Evolutionary conservation across 2,329 filamentous ascomycete genomes (phyloP).

Genomic region (Nakataea oryzae): DNA sequence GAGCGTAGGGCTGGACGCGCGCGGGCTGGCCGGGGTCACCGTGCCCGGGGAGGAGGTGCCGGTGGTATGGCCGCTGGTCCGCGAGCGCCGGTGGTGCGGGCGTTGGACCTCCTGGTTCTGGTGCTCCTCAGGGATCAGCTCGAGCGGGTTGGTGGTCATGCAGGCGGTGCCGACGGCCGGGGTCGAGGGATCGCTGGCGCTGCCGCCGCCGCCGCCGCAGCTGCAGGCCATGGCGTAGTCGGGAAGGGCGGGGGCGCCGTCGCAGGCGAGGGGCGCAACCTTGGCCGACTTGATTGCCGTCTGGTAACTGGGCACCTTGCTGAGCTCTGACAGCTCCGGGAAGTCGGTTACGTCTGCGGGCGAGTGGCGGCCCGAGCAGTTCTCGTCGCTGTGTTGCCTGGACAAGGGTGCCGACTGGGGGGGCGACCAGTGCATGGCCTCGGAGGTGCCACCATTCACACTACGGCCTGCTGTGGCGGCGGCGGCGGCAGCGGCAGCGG

Average conservation of each 20-base stretch:
- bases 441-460: not conserved
- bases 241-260: conserved; percentile 39
- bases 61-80: not conserved
- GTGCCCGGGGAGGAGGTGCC: not conserved
- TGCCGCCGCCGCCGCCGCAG: not conserved
- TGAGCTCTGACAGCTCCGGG: conserved; percentile 52
- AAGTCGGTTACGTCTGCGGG: conserved; percentile 43
- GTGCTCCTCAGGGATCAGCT: conserved; percentile 17
- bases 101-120: conserved; percentile 9
- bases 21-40: conserved; percentile 4
- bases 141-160: conserved; percentile 16
- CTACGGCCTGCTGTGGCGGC: too few relatives aligned
- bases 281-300: conserved; percentile 57
- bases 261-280: conserved; percentile 35
- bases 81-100: conserved; percentile 2
- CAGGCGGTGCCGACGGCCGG: conserved; percentile 14
- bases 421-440: conserved; percentile 17
- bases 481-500: too few relatives aligned
- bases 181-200: conserved; percentile 6
- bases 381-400: conserved; percentile 40
- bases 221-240: conserved; percentile 52
- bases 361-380: conserved; percentile 39
- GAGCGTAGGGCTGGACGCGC: conserved; percentile 8
- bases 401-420: conserved; percentile 36
- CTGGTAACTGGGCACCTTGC: conserved; percentile 66